A percentile compares a stretch with the other conserved stretches of the same genome.
Conservation (phyloP, 108 stramenopile species). For the Fragilariopsis cylindrus region DNA sequence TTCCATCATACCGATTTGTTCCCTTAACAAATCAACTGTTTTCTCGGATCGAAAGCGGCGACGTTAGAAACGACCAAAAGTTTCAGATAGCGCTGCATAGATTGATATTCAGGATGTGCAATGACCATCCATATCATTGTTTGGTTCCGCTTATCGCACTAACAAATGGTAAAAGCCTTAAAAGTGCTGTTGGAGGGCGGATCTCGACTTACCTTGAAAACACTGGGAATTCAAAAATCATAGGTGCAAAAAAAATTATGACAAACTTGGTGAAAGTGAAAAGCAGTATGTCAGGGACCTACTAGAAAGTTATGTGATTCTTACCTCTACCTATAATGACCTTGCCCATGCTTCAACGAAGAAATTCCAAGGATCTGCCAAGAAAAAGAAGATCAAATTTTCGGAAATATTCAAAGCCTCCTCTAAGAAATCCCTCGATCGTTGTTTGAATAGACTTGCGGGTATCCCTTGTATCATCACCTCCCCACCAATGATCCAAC, state of each 20-base stretch:
- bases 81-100: conserved; percentile 65
- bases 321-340: conserved; percentile 67
- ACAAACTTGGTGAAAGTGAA: conserved; percentile 39
- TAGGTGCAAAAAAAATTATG: conserved; percentile 57
- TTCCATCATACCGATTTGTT: conserved; percentile 78
- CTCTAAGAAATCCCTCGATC: conserved; percentile 27
- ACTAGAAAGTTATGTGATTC: conserved; percentile 51
- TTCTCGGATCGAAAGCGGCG: conserved; percentile 64
- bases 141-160: conserved; percentile 79
- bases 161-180: conserved; percentile 55
- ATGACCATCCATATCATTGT: conserved; percentile 88
- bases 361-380: conserved; percentile 33
- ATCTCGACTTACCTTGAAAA: conserved; percentile 49
- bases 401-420: conserved; percentile 22
- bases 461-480: conserved; percentile 65
- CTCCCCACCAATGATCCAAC: conserved; percentile 59
- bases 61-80: neutral
- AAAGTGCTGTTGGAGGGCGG: conserved; percentile 33
- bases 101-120: conserved; percentile 69
- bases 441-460: conserved; percentile 34
- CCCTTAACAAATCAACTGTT: conserved; percentile 87
- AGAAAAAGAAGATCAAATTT: conserved; percentile 49
- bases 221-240: conserved; percentile 56
- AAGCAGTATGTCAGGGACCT: conserved; percentile 48
- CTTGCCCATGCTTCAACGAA: conserved; percentile 46